Percentiles rank a stretch among this genome's conserved stretches.
Evolutionary conservation across 2,329 filamentous ascomycete genomes (phyloP).

Genomic region (Botrytis galanthina): DNA sequence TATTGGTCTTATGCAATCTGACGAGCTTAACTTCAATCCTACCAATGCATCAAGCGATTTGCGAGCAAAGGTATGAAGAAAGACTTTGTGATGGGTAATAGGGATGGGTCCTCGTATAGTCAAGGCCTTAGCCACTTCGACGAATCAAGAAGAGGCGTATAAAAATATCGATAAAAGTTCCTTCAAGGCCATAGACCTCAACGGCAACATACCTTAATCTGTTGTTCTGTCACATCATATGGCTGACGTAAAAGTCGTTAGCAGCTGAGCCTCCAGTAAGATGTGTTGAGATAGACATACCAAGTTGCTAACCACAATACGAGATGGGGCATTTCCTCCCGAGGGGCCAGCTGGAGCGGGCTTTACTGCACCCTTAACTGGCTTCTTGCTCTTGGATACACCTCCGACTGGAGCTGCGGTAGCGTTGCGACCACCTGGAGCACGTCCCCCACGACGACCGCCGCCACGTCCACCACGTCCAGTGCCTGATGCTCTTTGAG

Average conservation of each 20-base stretch:
- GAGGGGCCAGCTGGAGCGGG: constrained; percentile 63
- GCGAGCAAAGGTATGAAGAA: constrained; percentile 40
- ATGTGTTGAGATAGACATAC: constrained; percentile 54
- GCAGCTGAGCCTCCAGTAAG: neutral
- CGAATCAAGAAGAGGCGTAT: constrained; percentile 18
- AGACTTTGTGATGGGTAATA: constrained; percentile 39
- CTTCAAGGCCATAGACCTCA: constrained; percentile 63
- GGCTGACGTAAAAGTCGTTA: constrained; percentile 55
- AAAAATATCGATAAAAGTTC: constrained; percentile 72
- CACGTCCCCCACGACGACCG: constrained; percentile 47
- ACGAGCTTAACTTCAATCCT: constrained; percentile 58
- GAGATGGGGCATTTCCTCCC: constrained; percentile 69
- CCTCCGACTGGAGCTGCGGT: constrained; percentile 73
- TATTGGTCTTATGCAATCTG: constrained; percentile 48
- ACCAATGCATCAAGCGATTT: constrained; percentile 38
- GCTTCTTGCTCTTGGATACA: constrained; percentile 71
- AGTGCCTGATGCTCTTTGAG: constrained; percentile 41
- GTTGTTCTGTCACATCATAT: constrained; percentile 90
- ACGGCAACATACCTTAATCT: constrained; percentile 99
- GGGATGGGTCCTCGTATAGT: constrained; percentile 25
- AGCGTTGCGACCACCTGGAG: constrained; percentile 40
- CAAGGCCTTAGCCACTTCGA: constrained; percentile 16
- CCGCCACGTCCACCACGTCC: constrained; percentile 42
- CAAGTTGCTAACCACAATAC: constrained; percentile 82
- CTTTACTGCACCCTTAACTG: constrained; percentile 59